A percentile compares a stretch with the other conserved stretches of the same genome.
Evolutionary conservation across 129 eudicot species (phyloP).

Genomic region (Mikania micrantha): DNA sequence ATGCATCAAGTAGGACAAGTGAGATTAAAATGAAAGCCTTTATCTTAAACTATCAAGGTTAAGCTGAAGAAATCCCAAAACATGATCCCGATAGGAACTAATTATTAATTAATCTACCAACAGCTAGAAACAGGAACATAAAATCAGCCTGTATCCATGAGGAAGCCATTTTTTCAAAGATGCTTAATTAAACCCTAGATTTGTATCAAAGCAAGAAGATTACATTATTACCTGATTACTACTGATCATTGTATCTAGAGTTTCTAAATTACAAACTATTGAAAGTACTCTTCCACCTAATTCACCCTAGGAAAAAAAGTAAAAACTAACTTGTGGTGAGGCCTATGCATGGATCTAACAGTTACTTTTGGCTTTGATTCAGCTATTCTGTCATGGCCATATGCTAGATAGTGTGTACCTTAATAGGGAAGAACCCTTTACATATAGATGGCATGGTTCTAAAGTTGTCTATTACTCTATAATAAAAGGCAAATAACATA

Average conservation of each 20-base stretch:
- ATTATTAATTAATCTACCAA: background rate
- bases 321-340: background rate
- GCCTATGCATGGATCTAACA: background rate
- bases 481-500: background rate
- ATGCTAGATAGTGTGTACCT: background rate
- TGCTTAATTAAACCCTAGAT: background rate
- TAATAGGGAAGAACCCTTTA: background rate
- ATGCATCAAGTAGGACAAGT: slow-evolving; percentile 12
- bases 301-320: background rate
- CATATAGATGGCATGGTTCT: background rate
- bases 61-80: slow-evolving; percentile 15
- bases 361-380: background rate
- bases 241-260: background rate
- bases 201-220: background rate
- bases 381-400: background rate
- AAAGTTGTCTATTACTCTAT: background rate
- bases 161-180: background rate
- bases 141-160: background rate
- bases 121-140: background rate
- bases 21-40: background rate
- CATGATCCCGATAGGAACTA: background rate
- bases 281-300: background rate
- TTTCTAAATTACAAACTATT: background rate
- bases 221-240: background rate
- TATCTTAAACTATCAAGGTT: slow-evolving; percentile 5